These are phyloP conservation scores for Sphagnum contortum DNA, from an alignment of 225 moss, liverwort and hornwort species.

Conservation along the genomic window DNA sequence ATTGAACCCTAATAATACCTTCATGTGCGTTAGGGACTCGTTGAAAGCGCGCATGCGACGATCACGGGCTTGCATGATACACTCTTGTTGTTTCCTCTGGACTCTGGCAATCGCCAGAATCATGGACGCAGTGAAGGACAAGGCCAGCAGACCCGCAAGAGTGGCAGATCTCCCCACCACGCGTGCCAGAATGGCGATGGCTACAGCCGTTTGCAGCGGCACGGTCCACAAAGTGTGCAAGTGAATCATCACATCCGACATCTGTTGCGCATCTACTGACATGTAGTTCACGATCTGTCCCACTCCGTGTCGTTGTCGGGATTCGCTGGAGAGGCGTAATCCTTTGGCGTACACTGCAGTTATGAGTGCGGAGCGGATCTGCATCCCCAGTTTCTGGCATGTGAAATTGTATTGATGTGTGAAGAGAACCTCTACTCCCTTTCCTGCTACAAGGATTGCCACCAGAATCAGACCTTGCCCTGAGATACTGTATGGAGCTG, in stretches of 20 bases:
- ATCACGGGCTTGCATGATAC: slow-evolving; percentile 61
- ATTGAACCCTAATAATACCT: slow-evolving; percentile 18
- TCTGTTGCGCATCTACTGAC: slow-evolving; percentile 79
- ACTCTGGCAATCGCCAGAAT: slow-evolving; percentile 20
- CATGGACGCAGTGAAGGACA: slow-evolving; percentile 17
- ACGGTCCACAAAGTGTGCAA: slow-evolving; percentile 76
- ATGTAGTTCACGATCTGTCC: slow-evolving; percentile 94
- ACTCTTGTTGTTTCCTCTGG: slow-evolving; percentile 33
- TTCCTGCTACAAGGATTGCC: slow-evolving; percentile 34
- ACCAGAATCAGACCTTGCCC: slow-evolving; percentile 26
- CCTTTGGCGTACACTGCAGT: slow-evolving; percentile 77
- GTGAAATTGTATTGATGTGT: slow-evolving; percentile 66
- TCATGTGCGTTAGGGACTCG: slow-evolving; percentile 79
- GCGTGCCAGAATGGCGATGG: slow-evolving; percentile 38
- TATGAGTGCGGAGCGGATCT: slow-evolving; percentile 64
- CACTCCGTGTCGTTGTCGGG: slow-evolving; percentile 75
- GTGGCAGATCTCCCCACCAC: slow-evolving; percentile 32
- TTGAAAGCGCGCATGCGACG: slow-evolving; percentile 61
- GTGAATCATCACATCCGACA: slow-evolving; percentile 59
- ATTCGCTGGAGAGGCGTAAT: slow-evolving; percentile 64
- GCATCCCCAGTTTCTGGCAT: slow-evolving; percentile 71
- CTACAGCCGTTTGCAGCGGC: slow-evolving; percentile 50
- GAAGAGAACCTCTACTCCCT: slow-evolving; percentile 31
- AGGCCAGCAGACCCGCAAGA: slow-evolving; percentile 43
- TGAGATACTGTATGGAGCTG: no score